These are phyloP conservation scores for Lactifluus pinguis DNA, from an alignment of 768 basidiomycete genomes.

Conservation along the genomic window DNA sequence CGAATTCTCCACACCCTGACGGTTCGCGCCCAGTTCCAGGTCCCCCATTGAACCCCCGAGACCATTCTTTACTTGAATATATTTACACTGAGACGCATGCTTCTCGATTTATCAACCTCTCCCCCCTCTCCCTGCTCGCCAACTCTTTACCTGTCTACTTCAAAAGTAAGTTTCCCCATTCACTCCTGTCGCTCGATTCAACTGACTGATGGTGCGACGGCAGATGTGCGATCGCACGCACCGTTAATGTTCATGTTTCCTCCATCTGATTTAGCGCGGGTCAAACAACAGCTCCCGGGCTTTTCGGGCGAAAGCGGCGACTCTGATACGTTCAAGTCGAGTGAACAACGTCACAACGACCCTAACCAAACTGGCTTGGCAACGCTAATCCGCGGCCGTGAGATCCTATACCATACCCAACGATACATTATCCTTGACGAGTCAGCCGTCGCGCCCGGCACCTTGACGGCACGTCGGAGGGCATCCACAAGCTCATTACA, in stretches of 20 bases:
- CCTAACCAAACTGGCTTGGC: not conserved
- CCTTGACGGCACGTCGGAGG: conserved; percentile 24
- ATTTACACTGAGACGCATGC: conserved; percentile 65
- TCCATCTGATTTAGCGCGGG: conserved; percentile 26
- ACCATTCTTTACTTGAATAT: conserved; percentile 53
- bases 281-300: not conserved
- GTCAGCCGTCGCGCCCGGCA: conserved; percentile 29
- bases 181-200: not conserved
- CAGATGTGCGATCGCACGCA: conserved; percentile 60
- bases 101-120: conserved; percentile 56
- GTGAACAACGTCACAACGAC: not conserved
- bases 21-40: not conserved
- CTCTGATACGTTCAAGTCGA: not conserved
- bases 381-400: conserved; percentile 1
- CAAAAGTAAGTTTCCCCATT: conserved; percentile 35
- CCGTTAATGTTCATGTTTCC: conserved; percentile 54
- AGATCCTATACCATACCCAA: conserved; percentile 23
- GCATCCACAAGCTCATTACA: conserved; percentile 1
- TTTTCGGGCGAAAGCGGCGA: not conserved
- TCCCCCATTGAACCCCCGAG: conserved; percentile 42
- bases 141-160: conserved; percentile 54
- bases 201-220: not conserved
- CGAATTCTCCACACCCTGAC: not conserved
- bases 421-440: conserved; percentile 41
- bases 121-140: conserved; percentile 51